Conservation (phyloP, 192 early-diverging fungal species). For the Allomyces javanicus region DNA sequence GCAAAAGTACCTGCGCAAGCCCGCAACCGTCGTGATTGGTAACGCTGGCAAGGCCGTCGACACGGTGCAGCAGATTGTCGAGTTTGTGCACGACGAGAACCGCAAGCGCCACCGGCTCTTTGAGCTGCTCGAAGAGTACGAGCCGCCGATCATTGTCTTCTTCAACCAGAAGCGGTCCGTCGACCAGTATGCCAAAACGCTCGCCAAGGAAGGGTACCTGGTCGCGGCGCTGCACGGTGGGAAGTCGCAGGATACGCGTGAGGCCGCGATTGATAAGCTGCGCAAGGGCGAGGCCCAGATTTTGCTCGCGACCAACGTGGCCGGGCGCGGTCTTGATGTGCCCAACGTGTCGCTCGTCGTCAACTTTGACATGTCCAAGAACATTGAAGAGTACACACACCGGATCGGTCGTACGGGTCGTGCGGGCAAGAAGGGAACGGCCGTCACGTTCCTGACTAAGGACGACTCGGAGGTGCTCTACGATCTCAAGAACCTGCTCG, state of each 20-base stretch:
- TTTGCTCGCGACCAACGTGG: slow-evolving; percentile 94
- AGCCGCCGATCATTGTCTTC: slow-evolving; percentile 87
- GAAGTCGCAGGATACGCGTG: slow-evolving; percentile 95
- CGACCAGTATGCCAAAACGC: slow-evolving; percentile 58
- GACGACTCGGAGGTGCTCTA: slow-evolving; percentile 76
- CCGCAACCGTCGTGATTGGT: slow-evolving; percentile 90
- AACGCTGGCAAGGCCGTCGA: slow-evolving; percentile 89
- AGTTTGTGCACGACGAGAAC: slow-evolving; percentile 70
- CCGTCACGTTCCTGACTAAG: slow-evolving; percentile 68
- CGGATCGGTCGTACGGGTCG: slow-evolving; percentile 95
- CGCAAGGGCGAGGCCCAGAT: slow-evolving; percentile 66
- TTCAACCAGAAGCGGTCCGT: slow-evolving; percentile 91
- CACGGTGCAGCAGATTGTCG: slow-evolving; percentile 85
- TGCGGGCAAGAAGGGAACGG: slow-evolving; percentile 77
- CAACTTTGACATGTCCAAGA: slow-evolving; percentile 97
- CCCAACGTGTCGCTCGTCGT: slow-evolving; percentile 90
- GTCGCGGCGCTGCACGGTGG: slow-evolving; percentile 80
- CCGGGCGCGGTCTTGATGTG: slow-evolving; percentile 96
- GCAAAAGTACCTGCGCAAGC: slow-evolving; percentile 73
- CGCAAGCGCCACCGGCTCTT: slow-evolving; percentile 45
- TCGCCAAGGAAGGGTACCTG: slow-evolving; percentile 44
- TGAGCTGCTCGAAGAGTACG: slow-evolving; percentile 50
- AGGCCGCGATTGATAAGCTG: slow-evolving; percentile 58
- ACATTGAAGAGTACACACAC: slow-evolving; percentile 97
- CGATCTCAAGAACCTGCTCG: slow-evolving; percentile 45